These are phyloP conservation scores for Austroboletus rostrupii DNA, from an alignment of 1,284 basidiomycete species.

Conservation along the genomic window DNA sequence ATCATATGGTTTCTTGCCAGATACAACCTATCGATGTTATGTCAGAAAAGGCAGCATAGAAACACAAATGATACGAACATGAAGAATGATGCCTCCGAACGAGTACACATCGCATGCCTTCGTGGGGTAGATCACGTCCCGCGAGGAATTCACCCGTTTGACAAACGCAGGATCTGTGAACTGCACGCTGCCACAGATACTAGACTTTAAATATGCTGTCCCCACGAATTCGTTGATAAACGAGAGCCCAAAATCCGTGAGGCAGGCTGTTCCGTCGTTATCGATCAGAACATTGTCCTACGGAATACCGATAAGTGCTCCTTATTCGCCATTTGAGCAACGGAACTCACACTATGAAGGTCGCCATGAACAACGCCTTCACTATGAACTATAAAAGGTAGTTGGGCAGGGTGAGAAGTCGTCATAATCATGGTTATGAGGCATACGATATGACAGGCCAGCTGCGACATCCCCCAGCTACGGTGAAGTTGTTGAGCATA, in stretches of 20 bases:
- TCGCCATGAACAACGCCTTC: slow-evolving; percentile 24
- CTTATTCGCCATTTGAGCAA: not conserved
- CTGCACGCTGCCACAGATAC: slow-evolving; percentile 29
- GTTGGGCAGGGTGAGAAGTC: not conserved
- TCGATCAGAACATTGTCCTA: slow-evolving; percentile 30
- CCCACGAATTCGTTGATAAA: slow-evolving; percentile 30
- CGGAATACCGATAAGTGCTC: not conserved
- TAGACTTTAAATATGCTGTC: slow-evolving; percentile 32
- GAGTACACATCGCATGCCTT: slow-evolving; percentile 30
- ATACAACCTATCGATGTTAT: slow-evolving; percentile 15
- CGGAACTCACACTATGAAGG: slow-evolving; percentile 24
- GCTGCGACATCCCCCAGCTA: slow-evolving; percentile 25
- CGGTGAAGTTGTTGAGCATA: not conserved
- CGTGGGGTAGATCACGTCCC: slow-evolving; percentile 13
- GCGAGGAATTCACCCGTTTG: not conserved
- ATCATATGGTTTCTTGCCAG: slow-evolving; percentile 21
- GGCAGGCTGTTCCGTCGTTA: slow-evolving; percentile 21
- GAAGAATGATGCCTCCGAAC: slow-evolving; percentile 29
- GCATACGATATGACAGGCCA: slow-evolving; percentile 28
- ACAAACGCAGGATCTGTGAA: slow-evolving; percentile 38
- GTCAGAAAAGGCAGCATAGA: slow-evolving; percentile 11
- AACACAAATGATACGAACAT: slow-evolving; percentile 19
- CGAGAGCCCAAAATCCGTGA: slow-evolving; percentile 38
- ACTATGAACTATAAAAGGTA: slow-evolving; percentile 19
- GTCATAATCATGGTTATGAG: not conserved